Percentiles rank a stretch among this genome's conserved stretches.
Conservation (phyloP, 2,329 filamentous ascomycete genomes). For the Aspergillus quadricinctus region DNA sequence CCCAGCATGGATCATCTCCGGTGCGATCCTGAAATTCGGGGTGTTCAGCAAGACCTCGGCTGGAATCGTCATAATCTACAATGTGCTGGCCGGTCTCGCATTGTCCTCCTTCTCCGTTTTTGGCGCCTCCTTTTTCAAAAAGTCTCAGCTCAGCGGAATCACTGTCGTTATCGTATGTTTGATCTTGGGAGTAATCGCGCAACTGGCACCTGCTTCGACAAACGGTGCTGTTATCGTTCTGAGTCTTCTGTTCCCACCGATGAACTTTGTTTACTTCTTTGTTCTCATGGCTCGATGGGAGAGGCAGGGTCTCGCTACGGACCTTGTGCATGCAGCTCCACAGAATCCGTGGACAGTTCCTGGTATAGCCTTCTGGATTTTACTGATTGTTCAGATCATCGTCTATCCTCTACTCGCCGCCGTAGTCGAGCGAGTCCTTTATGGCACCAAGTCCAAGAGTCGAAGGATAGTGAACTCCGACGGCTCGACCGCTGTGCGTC, state of each 20-base stretch:
- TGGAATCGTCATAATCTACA: conserved; percentile 67
- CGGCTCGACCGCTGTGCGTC: conserved; percentile 58
- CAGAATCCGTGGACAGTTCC: conserved; percentile 64
- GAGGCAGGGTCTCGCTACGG: conserved; percentile 53
- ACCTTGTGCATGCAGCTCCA: conserved; percentile 61
- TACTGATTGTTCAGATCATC: conserved; percentile 72
- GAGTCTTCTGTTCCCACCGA: conserved; percentile 75
- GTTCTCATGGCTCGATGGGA: conserved; percentile 75
- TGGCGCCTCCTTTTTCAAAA: conserved; percentile 78
- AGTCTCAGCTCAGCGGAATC: conserved; percentile 82
- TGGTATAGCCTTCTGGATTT: conserved; percentile 72
- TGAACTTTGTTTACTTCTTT: conserved; percentile 80
- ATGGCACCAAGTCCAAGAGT: conserved; percentile 66
- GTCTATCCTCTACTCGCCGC: conserved; percentile 72
- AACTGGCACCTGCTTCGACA: conserved; percentile 59
- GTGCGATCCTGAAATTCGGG: conserved; percentile 57
- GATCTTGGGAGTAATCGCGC: conserved; percentile 74
- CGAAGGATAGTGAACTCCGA: conserved; percentile 40
- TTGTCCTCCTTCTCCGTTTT: conserved; percentile 77
- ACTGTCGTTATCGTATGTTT: conserved; percentile 68
- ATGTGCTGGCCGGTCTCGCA: conserved; percentile 70
- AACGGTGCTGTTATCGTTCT: conserved; percentile 65
- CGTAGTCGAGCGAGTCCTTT: conserved; percentile 66
- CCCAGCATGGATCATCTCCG: conserved; percentile 77
- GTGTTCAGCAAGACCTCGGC: conserved; percentile 63